Base-by-base conservation (phyloP, 129 eudicot species). In the Chrysanthemum lavandulifolium region DNA sequence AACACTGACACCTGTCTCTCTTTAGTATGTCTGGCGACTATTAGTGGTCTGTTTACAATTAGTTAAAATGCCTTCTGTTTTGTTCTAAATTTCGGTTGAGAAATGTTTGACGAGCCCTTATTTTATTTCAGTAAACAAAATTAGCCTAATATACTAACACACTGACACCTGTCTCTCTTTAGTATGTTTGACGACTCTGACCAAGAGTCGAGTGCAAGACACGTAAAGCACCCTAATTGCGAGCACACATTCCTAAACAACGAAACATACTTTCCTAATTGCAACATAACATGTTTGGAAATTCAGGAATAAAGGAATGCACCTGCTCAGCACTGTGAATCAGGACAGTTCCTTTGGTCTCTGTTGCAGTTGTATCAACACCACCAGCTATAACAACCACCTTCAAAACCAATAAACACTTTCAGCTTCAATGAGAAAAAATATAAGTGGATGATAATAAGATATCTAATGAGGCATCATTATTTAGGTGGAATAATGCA, bases 301-400 rank as follows among this genome's bases (percentile, higher is more conserved):
- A 61, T 61, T 11, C 3, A 68, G 2, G 67, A 49, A 29, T 19
- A 65, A 54, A 6, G 21, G 16, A 76, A 43, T 23, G 54, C 76
- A 93, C 98, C 98, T 89, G 96, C 45, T 89, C 95, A 66, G 96
- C 98, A 80, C 82, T 93, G 82, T 93, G 96, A 76, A 93, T 93
- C 12, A 93, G 84, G 23, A 93, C 98, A 59, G 98, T 93, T 81
- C 98, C 98, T 80, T 93, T 93, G 73, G 98, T 93, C 84, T 93
- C 98, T 12, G 98, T 93, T 62, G 98, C 96, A 60, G 93, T 82
- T n/a, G 98, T 93, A 81, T 93, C 98, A 65, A 93, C 92, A 57
- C 98, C 98, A 14, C 95, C 85, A 57, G 67, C 98, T 68, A 93
- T 86, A 54, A 93, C 98, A 68, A 89, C 98, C 83, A 93, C 98